A percentile compares a stretch with the other conserved stretches of the same genome.
Evolutionary conservation across 345 rosid species (phyloP).

Genomic region (Ailanthus altissimus): DNA sequence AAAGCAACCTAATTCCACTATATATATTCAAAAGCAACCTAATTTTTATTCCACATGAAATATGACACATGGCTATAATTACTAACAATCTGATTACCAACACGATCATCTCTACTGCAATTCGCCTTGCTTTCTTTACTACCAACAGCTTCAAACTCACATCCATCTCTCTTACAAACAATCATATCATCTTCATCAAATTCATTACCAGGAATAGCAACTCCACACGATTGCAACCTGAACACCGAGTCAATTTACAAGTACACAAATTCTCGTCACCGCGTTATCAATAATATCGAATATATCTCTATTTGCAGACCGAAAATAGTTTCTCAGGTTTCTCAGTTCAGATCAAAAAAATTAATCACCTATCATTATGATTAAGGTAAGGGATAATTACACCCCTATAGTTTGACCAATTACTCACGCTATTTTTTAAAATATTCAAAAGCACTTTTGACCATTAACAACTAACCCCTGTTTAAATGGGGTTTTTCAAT

Average conservation of each 20-base stretch:
- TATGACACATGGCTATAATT: slow-evolving; percentile 63
- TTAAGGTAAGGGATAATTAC: too few relatives aligned
- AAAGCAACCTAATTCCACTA: too few relatives aligned
- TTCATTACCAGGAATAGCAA: slow-evolving; percentile 42
- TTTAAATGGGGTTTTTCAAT: too few relatives aligned
- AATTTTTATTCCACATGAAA: too few relatives aligned
- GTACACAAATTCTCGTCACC: slow-evolving; percentile 70
- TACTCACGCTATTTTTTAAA: too few relatives aligned
- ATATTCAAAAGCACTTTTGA: too few relatives aligned
- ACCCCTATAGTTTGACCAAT: too few relatives aligned
- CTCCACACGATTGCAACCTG: slow-evolving; percentile 66
- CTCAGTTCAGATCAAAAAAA: slow-evolving; percentile 24
- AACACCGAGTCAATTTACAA: slow-evolving; percentile 54
- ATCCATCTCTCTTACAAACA: slow-evolving; percentile 13
- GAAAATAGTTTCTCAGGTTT: slow-evolving; percentile 76
- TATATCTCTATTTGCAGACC: slow-evolving; percentile 61
- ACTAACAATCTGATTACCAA: slow-evolving; percentile 48
- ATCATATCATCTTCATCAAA: slow-evolving; percentile 26
- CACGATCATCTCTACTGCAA: slow-evolving; percentile 26
- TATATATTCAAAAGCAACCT: too few relatives aligned
- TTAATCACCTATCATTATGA: too few relatives aligned
- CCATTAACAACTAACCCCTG: too few relatives aligned
- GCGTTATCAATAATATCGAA: slow-evolving; percentile 79
- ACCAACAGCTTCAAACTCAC: slow-evolving; percentile 21
- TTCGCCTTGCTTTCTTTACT: slow-evolving; percentile 21